These are phyloP conservation scores for Cryptococcus sp. DNA, from an alignment of 1,284 basidiomycete species.

Conservation along the genomic window DNA sequence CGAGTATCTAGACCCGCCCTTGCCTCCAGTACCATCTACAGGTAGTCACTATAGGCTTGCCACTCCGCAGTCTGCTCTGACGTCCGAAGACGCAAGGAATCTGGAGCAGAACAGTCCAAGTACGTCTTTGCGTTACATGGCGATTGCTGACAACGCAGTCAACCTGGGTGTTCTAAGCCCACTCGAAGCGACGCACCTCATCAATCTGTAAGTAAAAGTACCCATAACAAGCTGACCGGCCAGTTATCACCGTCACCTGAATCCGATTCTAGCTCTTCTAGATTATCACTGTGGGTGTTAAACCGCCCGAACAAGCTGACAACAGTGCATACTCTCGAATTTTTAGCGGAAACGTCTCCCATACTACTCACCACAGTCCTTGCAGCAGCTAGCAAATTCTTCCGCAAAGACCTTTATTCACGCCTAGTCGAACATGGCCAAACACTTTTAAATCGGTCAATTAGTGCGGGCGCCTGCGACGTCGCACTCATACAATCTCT, in stretches of 20 bases:
- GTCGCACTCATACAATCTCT: conserved; percentile 16
- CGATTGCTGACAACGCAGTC: not conserved
- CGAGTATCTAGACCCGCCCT: not conserved
- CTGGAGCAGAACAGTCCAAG: not conserved
- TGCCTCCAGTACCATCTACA: not conserved
- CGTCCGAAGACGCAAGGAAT: too few species aligned
- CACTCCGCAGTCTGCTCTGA: too few species aligned
- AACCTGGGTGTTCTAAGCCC: not conserved
- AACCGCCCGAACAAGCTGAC: not conserved
- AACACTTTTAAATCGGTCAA: conserved; percentile 14
- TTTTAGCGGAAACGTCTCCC: conserved; percentile 1
- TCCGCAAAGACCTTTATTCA: conserved; percentile 9
- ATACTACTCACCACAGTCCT: conserved; percentile 18
- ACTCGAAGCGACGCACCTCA: not conserved
- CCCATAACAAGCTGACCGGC: too few species aligned
- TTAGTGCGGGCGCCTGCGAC: conserved; percentile 1
- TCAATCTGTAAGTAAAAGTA: not conserved
- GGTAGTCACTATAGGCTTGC: too few species aligned
- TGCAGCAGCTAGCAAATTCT: conserved; percentile 14
- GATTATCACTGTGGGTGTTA: not conserved
- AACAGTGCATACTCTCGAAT: conserved; percentile 11
- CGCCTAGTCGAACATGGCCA: conserved; percentile 10
- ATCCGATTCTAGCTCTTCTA: conserved; percentile 19
- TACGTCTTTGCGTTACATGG: not conserved
- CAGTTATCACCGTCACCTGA: conserved; percentile 8